phyloP scores from a whole-genome alignment of 177 flowering plant species.

The Vitis hybrid region DNA sequence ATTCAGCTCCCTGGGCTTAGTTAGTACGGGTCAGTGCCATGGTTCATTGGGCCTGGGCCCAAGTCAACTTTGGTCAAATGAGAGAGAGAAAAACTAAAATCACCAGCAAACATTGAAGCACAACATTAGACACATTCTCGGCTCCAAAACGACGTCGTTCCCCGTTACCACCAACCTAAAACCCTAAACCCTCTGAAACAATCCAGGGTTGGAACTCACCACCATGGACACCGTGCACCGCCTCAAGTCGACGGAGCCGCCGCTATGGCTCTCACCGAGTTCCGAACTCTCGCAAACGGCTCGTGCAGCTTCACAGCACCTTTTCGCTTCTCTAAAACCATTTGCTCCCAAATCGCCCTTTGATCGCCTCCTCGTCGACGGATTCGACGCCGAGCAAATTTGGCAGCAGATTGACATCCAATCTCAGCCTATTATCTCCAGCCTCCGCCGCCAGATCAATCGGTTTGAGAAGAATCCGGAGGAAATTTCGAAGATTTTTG shows the following conservation, averaged over 20 bases:
- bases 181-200: background rate
- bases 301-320: constrained; percentile 49
- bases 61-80: too few relatives aligned
- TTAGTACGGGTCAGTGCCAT: too few relatives aligned
- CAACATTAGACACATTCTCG: too few relatives aligned
- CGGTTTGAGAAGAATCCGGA: constrained; percentile 57
- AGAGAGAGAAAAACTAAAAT: too few relatives aligned
- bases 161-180: too few relatives aligned
- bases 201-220: background rate
- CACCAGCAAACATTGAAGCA: too few relatives aligned
- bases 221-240: constrained; percentile 40
- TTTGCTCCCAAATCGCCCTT: constrained; percentile 69
- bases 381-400: constrained; percentile 91
- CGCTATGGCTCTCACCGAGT: constrained; percentile 56
- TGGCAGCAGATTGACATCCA: constrained; percentile 93
- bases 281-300: constrained; percentile 42
- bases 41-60: too few relatives aligned
- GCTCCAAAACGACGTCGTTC: too few relatives aligned
- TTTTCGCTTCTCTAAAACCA: constrained; percentile 61
- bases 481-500: constrained; percentile 36
- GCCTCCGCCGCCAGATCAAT: constrained; percentile 48
- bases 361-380: constrained; percentile 51
- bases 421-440: constrained; percentile 49
- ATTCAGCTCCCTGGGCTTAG: too few relatives aligned
- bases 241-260: constrained; percentile 54